Evolutionary conservation across 441 rosid species (phyloP).

Genomic region (Adansonia grandidieri): DNA sequence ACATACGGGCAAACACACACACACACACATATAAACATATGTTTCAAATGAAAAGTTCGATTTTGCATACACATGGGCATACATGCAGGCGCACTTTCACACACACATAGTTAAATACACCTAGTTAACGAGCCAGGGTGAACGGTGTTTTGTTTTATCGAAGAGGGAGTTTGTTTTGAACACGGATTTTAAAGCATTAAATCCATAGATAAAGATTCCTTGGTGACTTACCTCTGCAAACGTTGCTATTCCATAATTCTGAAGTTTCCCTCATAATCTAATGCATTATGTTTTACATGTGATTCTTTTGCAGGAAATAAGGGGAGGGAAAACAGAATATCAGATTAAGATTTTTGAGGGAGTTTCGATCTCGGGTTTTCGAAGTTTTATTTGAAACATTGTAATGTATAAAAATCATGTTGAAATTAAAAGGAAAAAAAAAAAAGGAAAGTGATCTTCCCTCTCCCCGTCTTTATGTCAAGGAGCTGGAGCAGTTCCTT

Average conservation of each 20-base stretch:
- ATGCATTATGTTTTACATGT: background rate
- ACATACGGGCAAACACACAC: background rate
- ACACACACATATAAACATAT: background rate
- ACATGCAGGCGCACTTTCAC: background rate
- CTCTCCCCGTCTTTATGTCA: background rate
- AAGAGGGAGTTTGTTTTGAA: conserved; percentile 8
- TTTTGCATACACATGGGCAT: background rate
- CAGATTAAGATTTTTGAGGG: conserved; percentile 11
- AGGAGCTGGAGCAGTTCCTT: background rate
- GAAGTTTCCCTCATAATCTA: background rate
- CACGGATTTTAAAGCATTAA: background rate
- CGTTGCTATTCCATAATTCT: background rate
- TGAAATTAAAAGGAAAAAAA: background rate
- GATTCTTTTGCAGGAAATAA: conserved; percentile 22
- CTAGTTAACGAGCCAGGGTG: conserved; percentile 9
- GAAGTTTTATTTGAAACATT: conserved; percentile 2
- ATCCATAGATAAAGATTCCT: background rate
- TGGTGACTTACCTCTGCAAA: background rate
- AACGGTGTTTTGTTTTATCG: background rate
- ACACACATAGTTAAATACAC: background rate
- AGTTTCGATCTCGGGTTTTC: background rate
- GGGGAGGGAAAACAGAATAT: background rate
- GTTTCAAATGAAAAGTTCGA: background rate
- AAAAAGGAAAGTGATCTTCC: background rate
- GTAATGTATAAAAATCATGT: background rate